Evolutionary conservation across 306 rosid genomes (phyloP).

Genomic region (Hippophae tibetana): DNA sequence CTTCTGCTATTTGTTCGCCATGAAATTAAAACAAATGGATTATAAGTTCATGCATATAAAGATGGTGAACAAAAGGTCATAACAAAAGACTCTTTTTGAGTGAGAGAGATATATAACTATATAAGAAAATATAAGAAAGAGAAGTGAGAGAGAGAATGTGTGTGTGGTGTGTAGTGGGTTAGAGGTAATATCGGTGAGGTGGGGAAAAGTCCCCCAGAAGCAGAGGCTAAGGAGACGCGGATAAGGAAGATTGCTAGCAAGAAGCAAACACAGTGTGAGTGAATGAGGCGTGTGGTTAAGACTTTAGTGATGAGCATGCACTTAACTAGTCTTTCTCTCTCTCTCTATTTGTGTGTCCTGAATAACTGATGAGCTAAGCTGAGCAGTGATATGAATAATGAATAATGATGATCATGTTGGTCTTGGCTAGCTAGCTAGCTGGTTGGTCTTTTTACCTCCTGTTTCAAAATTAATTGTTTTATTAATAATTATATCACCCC

Average conservation of each 20-base stretch:
- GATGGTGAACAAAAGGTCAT: slow-evolving; percentile 27
- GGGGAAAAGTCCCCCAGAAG: slow-evolving; percentile 27
- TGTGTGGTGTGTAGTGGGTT: slow-evolving; percentile 10
- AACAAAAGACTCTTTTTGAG: not conserved
- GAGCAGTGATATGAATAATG: no score
- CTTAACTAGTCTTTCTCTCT: no score
- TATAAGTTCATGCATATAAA: slow-evolving; percentile 26
- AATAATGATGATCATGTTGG: no score
- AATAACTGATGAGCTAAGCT: no score
- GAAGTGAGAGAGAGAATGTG: slow-evolving; percentile 2
- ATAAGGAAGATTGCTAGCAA: slow-evolving; percentile 9
- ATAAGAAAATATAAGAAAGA: not conserved
- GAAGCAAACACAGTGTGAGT: no score
- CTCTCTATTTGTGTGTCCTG: no score
- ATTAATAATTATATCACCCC: no score
- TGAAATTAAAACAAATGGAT: slow-evolving; percentile 23
- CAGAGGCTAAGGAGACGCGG: slow-evolving; percentile 34
- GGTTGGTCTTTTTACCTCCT: no score
- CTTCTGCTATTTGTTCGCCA: slow-evolving; percentile 28
- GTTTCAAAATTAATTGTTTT: no score
- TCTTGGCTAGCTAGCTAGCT: no score
- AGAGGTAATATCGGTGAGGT: slow-evolving; percentile 19
- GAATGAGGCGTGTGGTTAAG: not conserved
- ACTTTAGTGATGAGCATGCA: not conserved
- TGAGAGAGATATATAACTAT: not conserved